Evolutionary conservation across 257 asterid genomes (phyloP).

Genomic region (Solanum pimpinellifolium): DNA sequence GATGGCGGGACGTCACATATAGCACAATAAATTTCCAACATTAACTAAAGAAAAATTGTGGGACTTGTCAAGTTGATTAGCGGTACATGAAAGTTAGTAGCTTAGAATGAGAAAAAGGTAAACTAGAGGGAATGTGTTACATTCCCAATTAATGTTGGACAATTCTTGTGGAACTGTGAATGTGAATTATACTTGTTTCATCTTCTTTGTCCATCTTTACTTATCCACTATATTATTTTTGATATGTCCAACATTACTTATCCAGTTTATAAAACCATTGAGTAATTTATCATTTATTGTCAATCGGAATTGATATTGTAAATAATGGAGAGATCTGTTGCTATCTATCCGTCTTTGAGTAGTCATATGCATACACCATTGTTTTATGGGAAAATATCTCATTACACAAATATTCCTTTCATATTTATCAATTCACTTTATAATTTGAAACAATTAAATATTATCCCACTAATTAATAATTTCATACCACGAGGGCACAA

Average conservation of each 20-base stretch:
- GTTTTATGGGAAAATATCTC: neutral
- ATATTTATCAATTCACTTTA: neutral
- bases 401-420: neutral
- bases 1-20: no score
- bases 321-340: neutral
- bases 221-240: no score
- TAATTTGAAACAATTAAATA: no score
- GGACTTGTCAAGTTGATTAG: no score
- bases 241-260: fast-evolving
- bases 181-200: neutral
- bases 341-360: neutral
- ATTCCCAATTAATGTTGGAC: neutral
- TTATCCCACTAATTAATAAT: no score
- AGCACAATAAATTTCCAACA: neutral
- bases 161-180: neutral
- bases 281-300: no score
- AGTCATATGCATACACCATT: neutral
- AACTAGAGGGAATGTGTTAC: neutral
- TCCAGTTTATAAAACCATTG: no score
- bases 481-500: no score
- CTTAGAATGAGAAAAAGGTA: no score
- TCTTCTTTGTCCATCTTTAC: neutral
- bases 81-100: no score
- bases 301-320: neutral
- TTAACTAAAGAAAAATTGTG: no score